phyloP scores from a whole-genome alignment of 495 filamentous ascomycete species.

The Penicillium waksmanii region DNA sequence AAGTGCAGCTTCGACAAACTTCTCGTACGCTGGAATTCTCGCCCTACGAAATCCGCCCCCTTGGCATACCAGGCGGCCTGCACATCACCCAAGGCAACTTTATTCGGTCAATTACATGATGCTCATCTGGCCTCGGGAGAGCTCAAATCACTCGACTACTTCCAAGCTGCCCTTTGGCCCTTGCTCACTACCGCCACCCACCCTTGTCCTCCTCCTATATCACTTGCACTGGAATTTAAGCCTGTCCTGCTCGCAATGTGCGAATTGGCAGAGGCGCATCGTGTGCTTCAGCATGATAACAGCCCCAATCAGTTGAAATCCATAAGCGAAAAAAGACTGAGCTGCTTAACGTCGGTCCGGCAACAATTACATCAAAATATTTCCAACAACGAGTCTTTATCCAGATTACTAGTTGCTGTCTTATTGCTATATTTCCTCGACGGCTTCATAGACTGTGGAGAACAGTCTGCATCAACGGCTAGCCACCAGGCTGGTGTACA shows the following conservation, averaged over 20 bases:
- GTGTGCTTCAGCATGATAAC: not conserved
- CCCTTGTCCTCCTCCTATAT: slow-evolving; percentile 37
- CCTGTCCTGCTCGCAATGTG: slow-evolving; percentile 33
- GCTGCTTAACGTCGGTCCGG: slow-evolving; percentile 19
- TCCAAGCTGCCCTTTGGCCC: slow-evolving; percentile 24
- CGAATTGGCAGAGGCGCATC: slow-evolving; percentile 34
- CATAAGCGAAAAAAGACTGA: slow-evolving; percentile 17
- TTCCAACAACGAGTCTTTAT: slow-evolving; percentile 17
- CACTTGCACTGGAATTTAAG: slow-evolving; percentile 27
- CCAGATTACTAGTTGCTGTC: slow-evolving; percentile 38
- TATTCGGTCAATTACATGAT: slow-evolving; percentile 13
- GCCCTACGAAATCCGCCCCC: slow-evolving; percentile 19
- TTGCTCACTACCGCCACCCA: slow-evolving; percentile 22
- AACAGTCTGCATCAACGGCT: slow-evolving; percentile 36
- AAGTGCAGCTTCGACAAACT: slow-evolving; percentile 42
- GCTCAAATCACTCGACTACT: slow-evolving; percentile 23
- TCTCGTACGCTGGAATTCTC: slow-evolving; percentile 35
- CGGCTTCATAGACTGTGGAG: slow-evolving; percentile 38
- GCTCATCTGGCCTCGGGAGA: slow-evolving; percentile 11
- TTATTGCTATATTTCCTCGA: slow-evolving; percentile 44
- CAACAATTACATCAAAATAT: slow-evolving; percentile 16
- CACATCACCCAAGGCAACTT: slow-evolving; percentile 9
- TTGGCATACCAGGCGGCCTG: slow-evolving; percentile 26
- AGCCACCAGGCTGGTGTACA: slow-evolving; percentile 41
- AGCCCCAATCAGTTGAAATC: slow-evolving; percentile 1